phyloP scores from a whole-genome alignment of 2,329 filamentous ascomycete genomes.

The Fusarium buharicum region DNA sequence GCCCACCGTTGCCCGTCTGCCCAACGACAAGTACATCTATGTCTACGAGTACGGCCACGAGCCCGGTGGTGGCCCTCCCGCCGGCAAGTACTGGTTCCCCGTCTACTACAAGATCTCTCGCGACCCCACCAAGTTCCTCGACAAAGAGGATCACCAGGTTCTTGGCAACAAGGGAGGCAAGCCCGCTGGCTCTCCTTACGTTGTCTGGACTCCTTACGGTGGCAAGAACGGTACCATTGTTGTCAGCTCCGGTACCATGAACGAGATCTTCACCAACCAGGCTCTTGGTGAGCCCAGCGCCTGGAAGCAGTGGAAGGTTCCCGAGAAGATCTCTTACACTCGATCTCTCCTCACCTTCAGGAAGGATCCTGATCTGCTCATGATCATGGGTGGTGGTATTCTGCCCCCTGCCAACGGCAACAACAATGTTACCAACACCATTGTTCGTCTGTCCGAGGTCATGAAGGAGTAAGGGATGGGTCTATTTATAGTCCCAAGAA shows the following conservation, averaged over 20 bases:
- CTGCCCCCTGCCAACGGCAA: constrained; percentile 57
- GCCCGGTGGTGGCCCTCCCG: constrained; percentile 60
- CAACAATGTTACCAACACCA: constrained; percentile 55
- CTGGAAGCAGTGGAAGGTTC: constrained; percentile 52
- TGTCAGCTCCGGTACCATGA: constrained; percentile 52
- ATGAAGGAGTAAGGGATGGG: constrained; percentile 32
- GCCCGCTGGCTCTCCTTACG: constrained; percentile 56
- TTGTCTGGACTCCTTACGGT: constrained; percentile 57
- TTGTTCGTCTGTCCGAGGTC: constrained; percentile 47
- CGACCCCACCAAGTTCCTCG: constrained; percentile 52
- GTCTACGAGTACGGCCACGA: constrained; percentile 75
- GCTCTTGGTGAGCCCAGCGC: constrained; percentile 51
- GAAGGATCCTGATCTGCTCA: constrained; percentile 47
- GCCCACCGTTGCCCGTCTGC: constrained; percentile 70
- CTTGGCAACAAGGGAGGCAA: constrained; percentile 48
- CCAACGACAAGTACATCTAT: constrained; percentile 64
- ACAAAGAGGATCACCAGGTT: constrained; percentile 48
- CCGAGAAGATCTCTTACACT: constrained; percentile 53
- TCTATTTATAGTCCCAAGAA: neutral
- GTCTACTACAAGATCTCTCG: constrained; percentile 58
- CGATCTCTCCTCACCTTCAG: constrained; percentile 51
- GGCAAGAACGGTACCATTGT: constrained; percentile 59
- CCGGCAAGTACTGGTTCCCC: constrained; percentile 52
- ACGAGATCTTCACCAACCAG: constrained; percentile 57
- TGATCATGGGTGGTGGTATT: constrained; percentile 59